phyloP scores from a whole-genome alignment of 306 rosid species.

The Luffa aegyptiaca region DNA sequence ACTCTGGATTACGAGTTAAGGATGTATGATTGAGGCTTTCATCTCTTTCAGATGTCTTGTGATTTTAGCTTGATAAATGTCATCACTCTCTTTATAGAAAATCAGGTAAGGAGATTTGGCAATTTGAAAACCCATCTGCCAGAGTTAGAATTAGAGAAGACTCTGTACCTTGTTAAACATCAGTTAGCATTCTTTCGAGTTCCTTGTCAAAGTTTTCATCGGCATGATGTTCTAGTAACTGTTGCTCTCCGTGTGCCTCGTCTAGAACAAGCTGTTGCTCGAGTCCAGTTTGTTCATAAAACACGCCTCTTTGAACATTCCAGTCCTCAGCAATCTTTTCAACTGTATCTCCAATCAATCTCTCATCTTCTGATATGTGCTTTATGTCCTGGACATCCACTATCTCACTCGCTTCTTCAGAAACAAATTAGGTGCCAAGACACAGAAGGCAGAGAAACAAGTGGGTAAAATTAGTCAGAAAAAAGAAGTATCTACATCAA shows the following conservation, averaged over 20 bases:
- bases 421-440: background rate
- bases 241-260: background rate
- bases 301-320: conserved; percentile 38
- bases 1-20: background rate
- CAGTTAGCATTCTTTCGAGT: conserved; percentile 22
- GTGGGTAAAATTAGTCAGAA: background rate
- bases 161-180: background rate
- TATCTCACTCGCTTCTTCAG: conserved; percentile 47
- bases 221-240: background rate
- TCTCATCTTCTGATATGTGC: conserved; percentile 43
- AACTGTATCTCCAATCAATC: conserved; percentile 38
- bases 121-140: background rate
- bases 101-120: background rate
- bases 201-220: conserved; percentile 15
- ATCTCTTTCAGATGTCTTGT: background rate
- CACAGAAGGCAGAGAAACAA: conserved; percentile 2
- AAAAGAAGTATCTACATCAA: background rate
- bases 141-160: background rate
- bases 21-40: background rate
- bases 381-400: conserved; percentile 43
- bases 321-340: conserved; percentile 51
- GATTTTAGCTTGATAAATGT: background rate
- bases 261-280: conserved; percentile 1
- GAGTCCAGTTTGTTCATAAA: conserved; percentile 45
- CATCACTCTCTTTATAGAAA: background rate